These are phyloP conservation scores for Chytriomyces sp. DNA, from an alignment of 192 early-diverging fungal genomes.

Conservation along the genomic window DNA sequence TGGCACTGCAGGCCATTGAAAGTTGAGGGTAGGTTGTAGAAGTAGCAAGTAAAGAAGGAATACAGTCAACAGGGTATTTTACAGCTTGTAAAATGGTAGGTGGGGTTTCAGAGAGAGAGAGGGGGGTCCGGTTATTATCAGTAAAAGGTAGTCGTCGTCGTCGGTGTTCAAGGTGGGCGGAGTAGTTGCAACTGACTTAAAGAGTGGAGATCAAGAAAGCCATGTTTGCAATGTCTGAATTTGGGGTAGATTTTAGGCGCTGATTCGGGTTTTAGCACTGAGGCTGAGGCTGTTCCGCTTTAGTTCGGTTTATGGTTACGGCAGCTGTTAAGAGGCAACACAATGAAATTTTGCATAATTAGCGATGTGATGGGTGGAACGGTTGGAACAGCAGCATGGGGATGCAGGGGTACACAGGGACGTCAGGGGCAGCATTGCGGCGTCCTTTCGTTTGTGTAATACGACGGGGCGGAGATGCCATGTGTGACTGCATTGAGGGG, in stretches of 20 bases:
- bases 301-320: background rate
- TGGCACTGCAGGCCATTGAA: too few species aligned
- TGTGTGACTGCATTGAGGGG: background rate
- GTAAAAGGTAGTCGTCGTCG: background rate
- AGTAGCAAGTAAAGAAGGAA: background rate
- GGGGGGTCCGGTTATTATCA: conserved; percentile 19
- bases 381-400: background rate
- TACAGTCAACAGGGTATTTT: background rate
- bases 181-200: conserved; percentile 17
- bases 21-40: too few species aligned
- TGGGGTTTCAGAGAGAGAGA: background rate
- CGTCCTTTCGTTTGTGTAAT: background rate
- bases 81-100: conserved; percentile 1
- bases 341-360: background rate
- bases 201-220: conserved; percentile 33
- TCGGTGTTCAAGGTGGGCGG: conserved; percentile 28
- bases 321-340: background rate
- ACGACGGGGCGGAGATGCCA: background rate
- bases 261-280: background rate
- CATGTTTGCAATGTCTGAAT: conserved; percentile 17
- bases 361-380: background rate
- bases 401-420: background rate
- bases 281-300: background rate
- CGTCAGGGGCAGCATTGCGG: background rate
- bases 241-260: conserved; percentile 23